Percentiles rank a stretch among this genome's conserved stretches.
phyloP scores from a whole-genome alignment of 768 basidiomycete species.

The Lactarius sanguifluus region DNA sequence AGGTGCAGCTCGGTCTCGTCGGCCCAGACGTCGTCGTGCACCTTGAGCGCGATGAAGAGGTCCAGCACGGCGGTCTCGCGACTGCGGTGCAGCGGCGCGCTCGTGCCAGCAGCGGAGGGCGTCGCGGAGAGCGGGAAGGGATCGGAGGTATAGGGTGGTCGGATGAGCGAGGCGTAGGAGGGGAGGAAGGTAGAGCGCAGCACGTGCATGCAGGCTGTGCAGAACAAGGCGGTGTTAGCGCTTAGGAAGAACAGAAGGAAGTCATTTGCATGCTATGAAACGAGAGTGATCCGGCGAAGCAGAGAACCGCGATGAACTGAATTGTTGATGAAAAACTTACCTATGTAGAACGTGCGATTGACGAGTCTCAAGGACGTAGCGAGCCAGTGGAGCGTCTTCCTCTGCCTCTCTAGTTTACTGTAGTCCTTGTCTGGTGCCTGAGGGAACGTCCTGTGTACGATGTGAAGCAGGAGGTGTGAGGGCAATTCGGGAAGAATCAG shows the following conservation, averaged over 20 bases:
- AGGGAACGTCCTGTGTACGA: conserved; percentile 67
- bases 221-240: neutral
- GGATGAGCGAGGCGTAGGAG: conserved; percentile 60
- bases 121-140: conserved; percentile 52
- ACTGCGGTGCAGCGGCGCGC: conserved; percentile 49
- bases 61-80: conserved; percentile 77
- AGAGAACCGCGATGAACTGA: neutral
- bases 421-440: conserved; percentile 43
- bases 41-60: conserved; percentile 76
- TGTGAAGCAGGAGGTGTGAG: conserved; percentile 63
- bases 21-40: conserved; percentile 73
- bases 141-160: conserved; percentile 70
- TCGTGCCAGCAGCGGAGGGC: conserved; percentile 23
- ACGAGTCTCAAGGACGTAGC: conserved; percentile 61
- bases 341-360: conserved; percentile 65
- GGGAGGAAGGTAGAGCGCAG: conserved; percentile 74
- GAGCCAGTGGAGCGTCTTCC: conserved; percentile 74
- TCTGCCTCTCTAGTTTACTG: conserved; percentile 49
- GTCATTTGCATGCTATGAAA: too few relatives aligned
- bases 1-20: conserved; percentile 76
- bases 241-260: neutral
- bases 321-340: conserved; percentile 37
- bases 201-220: conserved; percentile 74
- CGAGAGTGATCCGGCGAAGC: neutral
- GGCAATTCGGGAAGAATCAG: conserved; percentile 45